Evolutionary conservation across 2,329 filamentous ascomycete genomes (phyloP), one percentile per base, ranked within the genome.

Genomic region (Arthrobotrys entomopaga): DNA sequence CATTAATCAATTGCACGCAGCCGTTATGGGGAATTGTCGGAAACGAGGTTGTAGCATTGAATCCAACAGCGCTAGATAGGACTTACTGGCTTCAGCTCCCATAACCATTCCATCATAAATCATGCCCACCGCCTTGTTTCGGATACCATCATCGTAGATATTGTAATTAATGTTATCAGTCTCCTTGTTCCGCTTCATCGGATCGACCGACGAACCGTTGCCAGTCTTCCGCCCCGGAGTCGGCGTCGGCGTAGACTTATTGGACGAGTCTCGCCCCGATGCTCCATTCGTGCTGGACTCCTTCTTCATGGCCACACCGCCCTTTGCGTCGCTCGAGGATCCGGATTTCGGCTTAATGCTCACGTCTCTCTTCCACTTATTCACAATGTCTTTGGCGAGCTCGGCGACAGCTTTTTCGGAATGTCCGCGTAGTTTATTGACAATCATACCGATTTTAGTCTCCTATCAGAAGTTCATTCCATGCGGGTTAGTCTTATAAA

Each of bases 51-150:
- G 7, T 34, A 34, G 7, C 29, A 34, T 34, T 34, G 29, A 34
- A 10, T 3, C 29, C 29, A 34, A 34, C 29, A 46, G 11, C 42
- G 42, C 6, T 46, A n/a, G 42, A n/a, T 3, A 16, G 26, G 20
- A 70, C 77, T 7, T 77, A 79, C 77, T 52, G 24, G 77, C 76
- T 57, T 76, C 81, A 26, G 91, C 87, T 81, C 91, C 90, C 67
- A 88, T 87, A 53, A 90, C 93, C 76, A 99, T 86, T 15, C 93
- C 95, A 79, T 99, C 95, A 84, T 98, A 99, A 81, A 99, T 87
- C 49, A 99, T 86, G 57, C 92, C 93, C 76, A 97, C 89, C 81
- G 91, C 96, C 80, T 88, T 90, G 83, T 98, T 91, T 71, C 95
- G 90, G 19, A 87, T 86, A 67, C 85, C 83, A 72, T 90, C 89